Evolutionary conservation across 495 filamentous ascomycete species (phyloP).

Genomic region (Penicillium pancosmium): DNA sequence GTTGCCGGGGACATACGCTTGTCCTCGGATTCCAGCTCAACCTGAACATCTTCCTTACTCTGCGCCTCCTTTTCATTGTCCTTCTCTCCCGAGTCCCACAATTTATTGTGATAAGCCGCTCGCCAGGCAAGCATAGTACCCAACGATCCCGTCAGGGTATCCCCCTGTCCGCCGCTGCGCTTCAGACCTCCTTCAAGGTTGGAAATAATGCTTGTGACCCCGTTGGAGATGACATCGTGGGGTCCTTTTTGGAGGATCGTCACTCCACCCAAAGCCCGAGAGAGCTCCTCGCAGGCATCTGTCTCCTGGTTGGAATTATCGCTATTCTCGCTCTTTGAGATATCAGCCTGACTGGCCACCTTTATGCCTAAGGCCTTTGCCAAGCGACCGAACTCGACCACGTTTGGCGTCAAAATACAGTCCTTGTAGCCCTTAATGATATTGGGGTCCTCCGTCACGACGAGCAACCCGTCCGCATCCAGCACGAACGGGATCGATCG

Average conservation of each 20-base stretch:
- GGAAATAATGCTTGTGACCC: slow-evolving; percentile 68
- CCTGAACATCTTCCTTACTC: slow-evolving; percentile 43
- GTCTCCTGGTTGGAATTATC: slow-evolving; percentile 48
- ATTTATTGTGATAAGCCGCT: slow-evolving; percentile 75
- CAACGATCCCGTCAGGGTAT: slow-evolving; percentile 89
- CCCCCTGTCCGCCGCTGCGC: slow-evolving; percentile 91
- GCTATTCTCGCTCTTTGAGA: slow-evolving; percentile 38
- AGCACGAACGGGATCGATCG: slow-evolving; percentile 78
- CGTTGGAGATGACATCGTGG: slow-evolving; percentile 86
- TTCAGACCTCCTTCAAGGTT: slow-evolving; percentile 82
- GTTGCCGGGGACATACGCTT: slow-evolving; percentile 57
- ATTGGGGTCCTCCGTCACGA: slow-evolving; percentile 75
- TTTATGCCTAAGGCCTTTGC: slow-evolving; percentile 71
- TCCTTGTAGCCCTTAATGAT: slow-evolving; percentile 78
- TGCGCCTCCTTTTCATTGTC: slow-evolving; percentile 43
- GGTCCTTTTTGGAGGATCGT: slow-evolving; percentile 88
- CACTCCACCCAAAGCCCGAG: slow-evolving; percentile 80
- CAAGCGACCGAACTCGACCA: slow-evolving; percentile 86
- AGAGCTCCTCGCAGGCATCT: slow-evolving; percentile 70
- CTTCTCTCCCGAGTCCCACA: slow-evolving; percentile 72
- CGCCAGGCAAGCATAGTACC: slow-evolving; percentile 88
- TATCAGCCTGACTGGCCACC: slow-evolving; percentile 44
- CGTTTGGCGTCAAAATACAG: slow-evolving; percentile 92
- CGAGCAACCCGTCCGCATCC: slow-evolving; percentile 85
- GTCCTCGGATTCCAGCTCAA: slow-evolving; percentile 47